A percentile compares a stretch with the other conserved stretches of the same genome.
Conservation (phyloP, 1,284 basidiomycete species). For the Irpex sp. region DNA sequence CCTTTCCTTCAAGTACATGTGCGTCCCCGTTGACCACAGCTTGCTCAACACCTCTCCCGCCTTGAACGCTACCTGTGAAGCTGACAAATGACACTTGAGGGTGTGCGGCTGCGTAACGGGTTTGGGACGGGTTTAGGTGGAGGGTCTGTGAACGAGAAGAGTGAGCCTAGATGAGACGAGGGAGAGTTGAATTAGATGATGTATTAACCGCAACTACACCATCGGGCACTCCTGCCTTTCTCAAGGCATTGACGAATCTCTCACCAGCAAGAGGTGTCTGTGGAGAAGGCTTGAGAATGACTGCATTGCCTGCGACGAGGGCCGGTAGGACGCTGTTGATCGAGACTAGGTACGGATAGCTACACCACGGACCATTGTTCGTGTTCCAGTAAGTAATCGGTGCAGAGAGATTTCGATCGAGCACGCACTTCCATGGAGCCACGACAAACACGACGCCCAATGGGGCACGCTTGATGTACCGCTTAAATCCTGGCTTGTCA, state of each 20-base stretch:
- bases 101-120: slow-evolving; percentile 64
- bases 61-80: slow-evolving; percentile 85
- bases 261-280: slow-evolving; percentile 91
- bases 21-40: slow-evolving; percentile 50
- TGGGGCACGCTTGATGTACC: slow-evolving; percentile 81
- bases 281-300: slow-evolving; percentile 91
- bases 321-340: slow-evolving; percentile 91
- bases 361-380: slow-evolving; percentile 26
- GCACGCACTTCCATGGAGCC: slow-evolving; percentile 83
- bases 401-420: neutral
- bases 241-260: slow-evolving; percentile 68
- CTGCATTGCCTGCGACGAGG: slow-evolving; percentile 83
- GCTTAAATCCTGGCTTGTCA: slow-evolving; percentile 78
- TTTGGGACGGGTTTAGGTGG: slow-evolving; percentile 72
- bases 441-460: slow-evolving; percentile 88
- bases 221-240: slow-evolving; percentile 72
- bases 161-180: neutral
- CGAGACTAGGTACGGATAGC: slow-evolving; percentile 85
- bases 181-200: neutral
- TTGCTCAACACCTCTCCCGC: slow-evolving; percentile 61
- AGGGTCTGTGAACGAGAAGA: slow-evolving; percentile 25
- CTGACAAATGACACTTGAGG: slow-evolving; percentile 75
- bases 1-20: neutral
- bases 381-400: neutral
- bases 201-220: slow-evolving; percentile 66